Percentiles rank a stretch among this genome's conserved stretches.
Conservation (phyloP, 345 rosid genomes). For the Citrus australasica region DNA sequence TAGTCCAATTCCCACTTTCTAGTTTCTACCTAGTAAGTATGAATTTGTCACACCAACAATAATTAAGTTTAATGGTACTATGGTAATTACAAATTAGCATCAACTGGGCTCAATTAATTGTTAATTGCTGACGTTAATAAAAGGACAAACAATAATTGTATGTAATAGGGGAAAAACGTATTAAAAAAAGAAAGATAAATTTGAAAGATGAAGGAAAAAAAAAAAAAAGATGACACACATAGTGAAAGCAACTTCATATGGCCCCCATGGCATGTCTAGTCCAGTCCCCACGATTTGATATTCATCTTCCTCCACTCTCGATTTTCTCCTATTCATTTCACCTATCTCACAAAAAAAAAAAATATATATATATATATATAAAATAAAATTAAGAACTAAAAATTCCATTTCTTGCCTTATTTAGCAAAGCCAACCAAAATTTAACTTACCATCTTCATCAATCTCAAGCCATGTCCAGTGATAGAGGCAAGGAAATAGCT, state of each 20-base stretch:
- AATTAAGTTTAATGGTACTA: not conserved
- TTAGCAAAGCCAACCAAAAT: slow-evolving; percentile 10
- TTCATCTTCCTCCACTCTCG: slow-evolving; percentile 28
- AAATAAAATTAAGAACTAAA: too few relatives aligned
- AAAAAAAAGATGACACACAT: not conserved
- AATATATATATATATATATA: too few relatives aligned
- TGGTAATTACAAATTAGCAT: not conserved
- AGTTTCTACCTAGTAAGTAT: too few relatives aligned
- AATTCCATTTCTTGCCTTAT: slow-evolving; percentile 20
- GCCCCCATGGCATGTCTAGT: slow-evolving; percentile 48
- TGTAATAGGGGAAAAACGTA: slow-evolving; percentile 5
- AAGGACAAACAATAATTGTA: slow-evolving; percentile 32
- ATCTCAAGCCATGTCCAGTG: slow-evolving; percentile 31
- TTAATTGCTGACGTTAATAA: slow-evolving; percentile 18
- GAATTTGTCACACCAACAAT: not conserved
- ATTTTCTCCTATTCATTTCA: slow-evolving; percentile 32
- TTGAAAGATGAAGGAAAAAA: not conserved
- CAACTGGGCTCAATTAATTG: not conserved
- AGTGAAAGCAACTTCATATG: slow-evolving; percentile 30
- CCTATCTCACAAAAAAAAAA: slow-evolving; percentile 1
- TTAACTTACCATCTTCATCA: not conserved
- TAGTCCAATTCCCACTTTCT: too few relatives aligned
- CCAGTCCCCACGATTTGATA: slow-evolving; percentile 37
- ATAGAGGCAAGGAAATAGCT: slow-evolving; percentile 41
- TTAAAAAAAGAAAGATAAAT: not conserved